phyloP scores from a whole-genome alignment of 169 alveolate genomes.

The Cryptosporidium sp. region DNA sequence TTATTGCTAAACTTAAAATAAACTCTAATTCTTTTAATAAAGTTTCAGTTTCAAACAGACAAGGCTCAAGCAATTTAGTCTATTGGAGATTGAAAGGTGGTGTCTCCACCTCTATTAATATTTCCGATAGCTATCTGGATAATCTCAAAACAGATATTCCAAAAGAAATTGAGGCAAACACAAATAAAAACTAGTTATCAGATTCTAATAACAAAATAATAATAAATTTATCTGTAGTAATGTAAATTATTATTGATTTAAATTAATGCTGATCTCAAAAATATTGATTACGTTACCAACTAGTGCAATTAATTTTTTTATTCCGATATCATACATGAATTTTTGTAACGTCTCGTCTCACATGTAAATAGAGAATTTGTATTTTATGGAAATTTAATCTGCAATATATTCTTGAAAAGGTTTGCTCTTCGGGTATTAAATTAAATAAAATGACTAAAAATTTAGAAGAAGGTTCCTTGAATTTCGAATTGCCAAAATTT shows the following conservation, averaged over 20 bases:
- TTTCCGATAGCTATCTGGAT: background rate
- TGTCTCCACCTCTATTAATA: constrained; percentile 35
- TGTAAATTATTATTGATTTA: background rate
- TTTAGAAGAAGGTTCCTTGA: background rate
- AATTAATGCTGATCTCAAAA: background rate
- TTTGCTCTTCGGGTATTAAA: background rate
- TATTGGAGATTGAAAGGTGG: constrained; percentile 67
- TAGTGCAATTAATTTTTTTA: background rate
- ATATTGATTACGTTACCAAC: background rate
- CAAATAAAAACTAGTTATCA: background rate
- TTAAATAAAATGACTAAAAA: background rate
- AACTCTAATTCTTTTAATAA: constrained; percentile 2
- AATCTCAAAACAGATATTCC: background rate
- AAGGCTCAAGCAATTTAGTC: background rate
- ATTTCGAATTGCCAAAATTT: constrained; percentile 20
- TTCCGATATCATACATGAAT: background rate
- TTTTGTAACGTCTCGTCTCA: background rate
- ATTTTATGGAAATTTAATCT: too few relatives aligned
- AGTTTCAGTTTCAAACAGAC: background rate
- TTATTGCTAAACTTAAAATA: background rate
- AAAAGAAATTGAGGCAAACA: background rate
- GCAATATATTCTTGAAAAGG: background rate
- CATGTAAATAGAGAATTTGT: background rate
- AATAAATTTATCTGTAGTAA: background rate
- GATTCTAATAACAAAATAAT: background rate